phyloP scores from a whole-genome alignment of 306 rosid genomes.

The Gastrolobium villosum region DNA sequence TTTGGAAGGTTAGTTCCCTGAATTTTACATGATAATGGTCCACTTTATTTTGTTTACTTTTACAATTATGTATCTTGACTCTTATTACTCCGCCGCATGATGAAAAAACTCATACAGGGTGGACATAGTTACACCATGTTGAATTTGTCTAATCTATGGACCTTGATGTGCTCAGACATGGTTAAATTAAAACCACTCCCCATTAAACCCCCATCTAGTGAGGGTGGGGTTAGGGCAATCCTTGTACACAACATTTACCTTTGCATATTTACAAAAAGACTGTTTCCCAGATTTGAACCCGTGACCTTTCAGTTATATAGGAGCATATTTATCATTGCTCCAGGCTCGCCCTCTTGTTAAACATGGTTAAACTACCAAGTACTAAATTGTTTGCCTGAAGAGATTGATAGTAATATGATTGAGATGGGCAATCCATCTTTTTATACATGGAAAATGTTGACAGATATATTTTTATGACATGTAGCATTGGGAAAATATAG shows the following conservation, averaged over 20 bases:
- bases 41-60: slow-evolving; percentile 17
- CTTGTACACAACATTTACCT: no score
- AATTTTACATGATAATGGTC: slow-evolving; percentile 35
- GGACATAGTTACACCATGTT: slow-evolving; percentile 6
- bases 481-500: not conserved
- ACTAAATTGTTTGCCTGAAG: not conserved
- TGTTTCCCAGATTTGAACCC: no score
- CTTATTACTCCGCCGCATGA: not conserved
- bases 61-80: slow-evolving; percentile 23
- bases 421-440: slow-evolving; percentile 31
- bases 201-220: no score
- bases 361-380: slow-evolving; percentile 15
- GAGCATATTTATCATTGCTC: no score
- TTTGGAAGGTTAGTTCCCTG: slow-evolving; percentile 88
- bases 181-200: not conserved
- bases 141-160: slow-evolving; percentile 27
- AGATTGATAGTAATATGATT: slow-evolving; percentile 28
- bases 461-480: not conserved
- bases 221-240: no score
- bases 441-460: slow-evolving; percentile 25
- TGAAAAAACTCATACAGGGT: slow-evolving; percentile 4
- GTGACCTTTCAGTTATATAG: no score
- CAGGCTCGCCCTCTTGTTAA: not conserved
- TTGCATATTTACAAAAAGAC: no score
- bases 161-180: slow-evolving; percentile 15